Percentiles rank a stretch among this genome's conserved stretches.
phyloP scores from a whole-genome alignment of 306 rosid species.

The Oemleria cerasiformis region DNA sequence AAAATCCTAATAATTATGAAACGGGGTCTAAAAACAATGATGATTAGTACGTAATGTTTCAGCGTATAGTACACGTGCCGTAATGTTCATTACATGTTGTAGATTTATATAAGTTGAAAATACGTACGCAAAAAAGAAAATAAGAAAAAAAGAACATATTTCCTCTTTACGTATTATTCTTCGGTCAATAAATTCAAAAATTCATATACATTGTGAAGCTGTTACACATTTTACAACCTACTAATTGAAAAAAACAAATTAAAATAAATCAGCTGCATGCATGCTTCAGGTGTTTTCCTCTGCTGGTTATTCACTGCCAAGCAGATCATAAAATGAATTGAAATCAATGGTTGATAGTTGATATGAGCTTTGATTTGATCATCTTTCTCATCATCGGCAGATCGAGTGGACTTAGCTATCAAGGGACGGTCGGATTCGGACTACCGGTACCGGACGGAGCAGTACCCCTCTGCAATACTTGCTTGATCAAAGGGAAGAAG shows the following conservation, averaged over 20 bases:
- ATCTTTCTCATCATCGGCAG: too few relatives aligned
- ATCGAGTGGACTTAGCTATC: not conserved
- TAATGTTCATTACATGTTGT: too few relatives aligned
- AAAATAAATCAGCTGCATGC: not conserved
- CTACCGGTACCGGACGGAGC: not conserved
- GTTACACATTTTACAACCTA: not conserved
- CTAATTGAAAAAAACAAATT: not conserved
- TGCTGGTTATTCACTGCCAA: too few relatives aligned
- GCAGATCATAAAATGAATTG: not conserved
- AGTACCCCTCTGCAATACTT: not conserved
- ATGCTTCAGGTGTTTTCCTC: not conserved
- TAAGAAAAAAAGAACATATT: too few relatives aligned
- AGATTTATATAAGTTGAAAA: too few relatives aligned
- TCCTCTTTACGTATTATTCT: not conserved
- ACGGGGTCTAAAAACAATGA: too few relatives aligned
- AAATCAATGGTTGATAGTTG: too few relatives aligned
- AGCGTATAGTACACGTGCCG: too few relatives aligned
- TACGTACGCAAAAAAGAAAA: too few relatives aligned
- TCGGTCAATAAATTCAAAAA: not conserved
- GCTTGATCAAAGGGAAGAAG: slow-evolving; percentile 10
- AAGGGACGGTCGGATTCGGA: not conserved
- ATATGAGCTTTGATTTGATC: too few relatives aligned
- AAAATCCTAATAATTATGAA: too few relatives aligned
- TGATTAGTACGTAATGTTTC: too few relatives aligned
- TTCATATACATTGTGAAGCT: not conserved